phyloP scores from a whole-genome alignment of 2,329 filamentous ascomycete species.

The Sclerotinia subarctica region DNA sequence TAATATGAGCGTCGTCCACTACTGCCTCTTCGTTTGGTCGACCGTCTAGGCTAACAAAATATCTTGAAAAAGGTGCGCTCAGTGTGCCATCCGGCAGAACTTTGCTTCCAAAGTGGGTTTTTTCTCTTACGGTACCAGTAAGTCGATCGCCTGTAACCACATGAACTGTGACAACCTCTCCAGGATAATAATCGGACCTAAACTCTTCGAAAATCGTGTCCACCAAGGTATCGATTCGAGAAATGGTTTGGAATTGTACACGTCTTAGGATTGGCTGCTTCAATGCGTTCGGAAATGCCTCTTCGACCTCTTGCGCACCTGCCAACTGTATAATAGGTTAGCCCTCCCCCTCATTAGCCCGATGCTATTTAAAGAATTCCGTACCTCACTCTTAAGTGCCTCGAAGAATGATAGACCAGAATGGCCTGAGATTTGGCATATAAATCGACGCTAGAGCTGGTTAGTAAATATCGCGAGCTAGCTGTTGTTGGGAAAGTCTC shows the following conservation, averaged over 20 bases:
- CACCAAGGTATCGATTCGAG: slow-evolving; percentile 78
- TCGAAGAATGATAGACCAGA: slow-evolving; percentile 90
- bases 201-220: slow-evolving; percentile 73
- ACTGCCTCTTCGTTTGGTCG: slow-evolving; percentile 68
- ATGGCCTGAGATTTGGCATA: slow-evolving; percentile 93
- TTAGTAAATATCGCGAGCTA: slow-evolving; percentile 29
- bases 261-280: slow-evolving; percentile 87
- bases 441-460: slow-evolving; percentile 64
- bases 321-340: slow-evolving; percentile 52
- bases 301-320: slow-evolving; percentile 85
- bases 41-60: slow-evolving; percentile 73
- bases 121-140: slow-evolving; percentile 77
- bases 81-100: slow-evolving; percentile 65
- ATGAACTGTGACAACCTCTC: slow-evolving; percentile 75
- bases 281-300: slow-evolving; percentile 84
- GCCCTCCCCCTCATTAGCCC: slow-evolving; percentile 31
- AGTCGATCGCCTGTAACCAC: slow-evolving; percentile 65
- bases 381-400: slow-evolving; percentile 84
- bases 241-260: slow-evolving; percentile 87
- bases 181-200: slow-evolving; percentile 86
- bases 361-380: slow-evolving; percentile 35
- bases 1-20: slow-evolving; percentile 78
- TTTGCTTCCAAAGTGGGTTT: slow-evolving; percentile 69
- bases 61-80: slow-evolving; percentile 70
- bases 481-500: slow-evolving; percentile 31